Percentiles rank a stretch among this genome's conserved stretches.
phyloP scores from a whole-genome alignment of 768 basidiomycete genomes.

The Mycena crocata region DNA sequence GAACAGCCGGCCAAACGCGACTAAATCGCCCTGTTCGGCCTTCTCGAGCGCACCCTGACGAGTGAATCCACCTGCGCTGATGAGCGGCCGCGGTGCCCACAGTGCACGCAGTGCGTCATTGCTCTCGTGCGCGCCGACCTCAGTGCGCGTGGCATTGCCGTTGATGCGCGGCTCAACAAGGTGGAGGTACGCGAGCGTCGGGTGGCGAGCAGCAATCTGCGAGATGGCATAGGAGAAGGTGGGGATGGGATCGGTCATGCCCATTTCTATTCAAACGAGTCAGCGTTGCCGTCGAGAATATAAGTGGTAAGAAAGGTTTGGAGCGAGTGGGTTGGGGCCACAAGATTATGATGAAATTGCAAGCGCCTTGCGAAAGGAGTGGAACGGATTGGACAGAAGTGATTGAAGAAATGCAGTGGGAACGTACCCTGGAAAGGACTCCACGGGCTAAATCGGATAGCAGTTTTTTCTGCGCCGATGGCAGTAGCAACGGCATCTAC shows the following conservation, averaged over 20 bases:
- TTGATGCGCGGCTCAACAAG: slow-evolving; percentile 42
- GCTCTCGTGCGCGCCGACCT: slow-evolving; percentile 9
- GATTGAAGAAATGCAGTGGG: slow-evolving; percentile 23
- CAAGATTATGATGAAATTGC: too few species aligned
- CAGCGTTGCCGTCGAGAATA: too few species aligned
- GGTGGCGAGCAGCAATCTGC: slow-evolving; percentile 38
- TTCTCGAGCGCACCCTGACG: slow-evolving; percentile 41
- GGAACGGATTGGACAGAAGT: too few species aligned
- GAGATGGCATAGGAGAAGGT: slow-evolving; percentile 44
- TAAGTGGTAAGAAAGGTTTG: too few species aligned
- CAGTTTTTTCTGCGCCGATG: slow-evolving; percentile 55
- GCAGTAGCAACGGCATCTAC: slow-evolving; percentile 52
- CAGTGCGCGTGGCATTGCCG: neutral
- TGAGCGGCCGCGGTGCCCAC: slow-evolving; percentile 38
- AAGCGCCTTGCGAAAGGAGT: too few species aligned
- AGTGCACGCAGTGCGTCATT: slow-evolving; percentile 38
- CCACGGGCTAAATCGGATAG: slow-evolving; percentile 56
- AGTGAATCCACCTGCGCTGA: slow-evolving; percentile 46
- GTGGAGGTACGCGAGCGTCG: slow-evolving; percentile 54
- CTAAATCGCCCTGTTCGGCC: slow-evolving; percentile 33
- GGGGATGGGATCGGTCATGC: slow-evolving; percentile 42
- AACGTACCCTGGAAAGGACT: slow-evolving; percentile 41
- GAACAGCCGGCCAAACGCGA: slow-evolving; percentile 28
- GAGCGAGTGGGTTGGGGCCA: too few species aligned
- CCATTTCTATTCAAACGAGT: slow-evolving; percentile 42